Percentiles rank a stretch among this genome's conserved stretches.
phyloP scores from a whole-genome alignment of 192 early-diverging fungal species.

The Coemansia sp. region DNA sequence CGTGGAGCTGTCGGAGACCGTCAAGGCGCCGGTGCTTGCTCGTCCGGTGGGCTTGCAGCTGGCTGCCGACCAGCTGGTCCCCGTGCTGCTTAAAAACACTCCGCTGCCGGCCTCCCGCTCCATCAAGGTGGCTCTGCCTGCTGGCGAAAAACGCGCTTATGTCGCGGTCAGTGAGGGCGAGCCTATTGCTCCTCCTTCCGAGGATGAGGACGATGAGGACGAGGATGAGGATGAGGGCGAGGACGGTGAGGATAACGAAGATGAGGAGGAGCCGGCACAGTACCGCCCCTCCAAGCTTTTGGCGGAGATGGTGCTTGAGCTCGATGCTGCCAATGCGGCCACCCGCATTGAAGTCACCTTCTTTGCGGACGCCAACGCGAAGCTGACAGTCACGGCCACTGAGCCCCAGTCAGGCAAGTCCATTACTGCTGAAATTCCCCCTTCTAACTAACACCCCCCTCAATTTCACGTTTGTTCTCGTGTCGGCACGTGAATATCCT shows the following conservation, averaged over 20 bases:
- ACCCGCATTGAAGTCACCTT: constrained; percentile 45
- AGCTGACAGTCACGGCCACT: constrained; percentile 47
- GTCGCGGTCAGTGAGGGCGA: constrained; percentile 86
- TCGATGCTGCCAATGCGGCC: constrained; percentile 28
- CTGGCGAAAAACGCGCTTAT: constrained; percentile 63
- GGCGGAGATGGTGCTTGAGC: constrained; percentile 50
- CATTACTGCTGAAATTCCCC: constrained; percentile 43
- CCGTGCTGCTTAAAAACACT: constrained; percentile 78
- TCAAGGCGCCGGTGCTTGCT: constrained; percentile 36
- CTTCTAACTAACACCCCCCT: neutral
- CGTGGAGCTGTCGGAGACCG: neutral
- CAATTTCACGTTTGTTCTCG: neutral
- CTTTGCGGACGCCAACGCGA: constrained; percentile 40
- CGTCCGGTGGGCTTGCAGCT: constrained; percentile 77
- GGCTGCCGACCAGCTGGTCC: constrained; percentile 68
- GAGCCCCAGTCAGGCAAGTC: constrained; percentile 50
- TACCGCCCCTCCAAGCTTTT: constrained; percentile 48
- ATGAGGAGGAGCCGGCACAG: constrained; percentile 15
- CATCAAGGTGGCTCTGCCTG: constrained; percentile 67
- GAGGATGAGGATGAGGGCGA: constrained; percentile 59
- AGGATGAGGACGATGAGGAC: constrained; percentile 56
- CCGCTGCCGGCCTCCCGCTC: constrained; percentile 80
- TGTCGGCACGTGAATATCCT: too few relatives aligned
- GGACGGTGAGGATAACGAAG: constrained; percentile 58
- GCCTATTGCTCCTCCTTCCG: constrained; percentile 46